Evolutionary conservation across 2,329 filamentous ascomycete genomes (phyloP), one percentile per base, ranked within the genome.

Genomic region (Scedosporium minutisporum): DNA sequence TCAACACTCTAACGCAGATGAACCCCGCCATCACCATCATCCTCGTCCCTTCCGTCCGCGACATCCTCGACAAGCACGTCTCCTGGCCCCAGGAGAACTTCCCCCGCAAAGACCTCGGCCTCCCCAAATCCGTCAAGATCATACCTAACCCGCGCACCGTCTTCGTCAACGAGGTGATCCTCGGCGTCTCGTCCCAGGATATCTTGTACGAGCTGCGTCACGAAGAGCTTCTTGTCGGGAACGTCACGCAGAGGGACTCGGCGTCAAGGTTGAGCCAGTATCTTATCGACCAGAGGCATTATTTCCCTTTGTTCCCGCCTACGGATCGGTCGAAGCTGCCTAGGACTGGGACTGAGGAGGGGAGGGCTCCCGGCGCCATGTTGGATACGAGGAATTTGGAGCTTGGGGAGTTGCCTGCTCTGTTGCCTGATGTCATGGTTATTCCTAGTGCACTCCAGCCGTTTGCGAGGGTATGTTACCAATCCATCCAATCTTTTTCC

Each of bases 81-180:
- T 88, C 90, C 16, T 97, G 91, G 87, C 91, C 93, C 0, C 81
- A 82, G 67, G 83, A 85, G 65, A 72, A 76, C 29, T 84, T 96
- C 48, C 73, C 79, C 1, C 79, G 81, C 66, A 89, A 87, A 69
- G 89, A 93, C 18, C 82, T 96, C 6, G 90, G 89, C 4, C 80
- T 97, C 4, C 89, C 89, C 10, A 93, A 91, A 71, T 81, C 87
- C 63, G 88, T 83, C 10, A 86, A 84, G 62, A 84, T 96, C 68
- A 85, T 97, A 16, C 91, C 92, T 2, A 97, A 97, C 71, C 95
- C 95, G 0, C 93, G 96, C 80, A 91, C 90, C 7, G 75, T 97
- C 3, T 90, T 86, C 5, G 80, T 97, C 66, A 99, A 99, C 74
- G 95, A 97, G 74, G 83, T 88, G 53, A 82, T 93, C 1, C 76